Base-by-base conservation (phyloP, 2,329 filamentous ascomycete genomes). In the Truncatella angustata region DNA sequence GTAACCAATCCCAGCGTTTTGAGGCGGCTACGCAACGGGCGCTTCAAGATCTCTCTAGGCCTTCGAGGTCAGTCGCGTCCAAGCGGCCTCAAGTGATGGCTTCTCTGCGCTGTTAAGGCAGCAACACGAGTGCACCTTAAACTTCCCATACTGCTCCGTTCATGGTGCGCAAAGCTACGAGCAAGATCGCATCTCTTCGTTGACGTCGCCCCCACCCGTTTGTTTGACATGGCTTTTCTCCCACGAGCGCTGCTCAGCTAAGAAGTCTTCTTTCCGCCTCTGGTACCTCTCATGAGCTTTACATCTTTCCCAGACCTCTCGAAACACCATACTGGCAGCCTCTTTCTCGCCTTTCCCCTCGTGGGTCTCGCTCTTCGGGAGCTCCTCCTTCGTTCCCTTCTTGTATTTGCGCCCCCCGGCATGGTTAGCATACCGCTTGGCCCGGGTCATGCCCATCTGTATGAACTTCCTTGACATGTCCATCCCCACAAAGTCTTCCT, bases 391-490 rank as follows among this genome's bases (percentile, higher is more conserved):
- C 49, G 64, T 49, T 62, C 67, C 56, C 69, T 71, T 77, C 73
- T 52, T 59, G 50, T 84, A 83, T 60, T 85, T 85, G 23, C 75
- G 72, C 1, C 82, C 82, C 0, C 80, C 73, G 28, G 72, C 70
- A 49, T 77, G 70, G 54, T 84, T 84, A 14, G 80, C 80, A 66
- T 85, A 85, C 53, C 81, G 65, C 58, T 77, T 81, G 2, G 81
- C 76, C 14, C 83, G 66, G 18, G 82, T 86, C 80, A 85, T 85
- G 2, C 82, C 77, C 83, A 86, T 86, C 63, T 86, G 81, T 5
- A 86, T 73, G 58, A 84, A 86, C 60, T 86, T 86, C 23, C 82
- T 70, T 16, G 74, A 67, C 82, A 86, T 86, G 52, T 86, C 83
- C 71, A 84, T 84, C 10, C 84, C 83, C 0, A 86, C 79, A 51